Evolutionary conservation across 306 rosid genomes (phyloP).

Genomic region (Cucumis sativus): Cucumber_9930_V3 NC_026656.2:20489501-20490000

Average conservation of each 20-base stretch:
- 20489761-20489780: conserved; percentile 49
- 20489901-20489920: conserved; percentile 63
- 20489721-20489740: conserved; percentile 77
- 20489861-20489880: conserved; percentile 82
- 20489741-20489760: conserved; percentile 44
- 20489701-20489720: conserved; percentile 91
- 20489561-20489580: conserved; percentile 60
- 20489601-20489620: conserved; percentile 99
- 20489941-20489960: background rate
- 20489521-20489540: conserved; percentile 99
- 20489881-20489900: conserved; percentile 91
- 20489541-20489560: conserved; percentile 72
- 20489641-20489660: conserved; percentile 90
- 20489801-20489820: conserved; percentile 2
- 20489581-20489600: conserved; percentile 80
- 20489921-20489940: background rate
- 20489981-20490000: background rate
- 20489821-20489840: conserved; percentile 8
- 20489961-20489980: background rate
- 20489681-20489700: conserved; percentile 76
- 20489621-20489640: conserved; percentile 99
- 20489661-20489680: conserved; percentile 87
- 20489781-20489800: background rate
- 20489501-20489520: conserved; percentile 93
- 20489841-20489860: conserved; percentile 44